Evolutionary conservation across 495 filamentous ascomycete genomes (phyloP), one percentile per base, ranked within the genome.

Genomic region (Lepidopterella palustris): DNA sequence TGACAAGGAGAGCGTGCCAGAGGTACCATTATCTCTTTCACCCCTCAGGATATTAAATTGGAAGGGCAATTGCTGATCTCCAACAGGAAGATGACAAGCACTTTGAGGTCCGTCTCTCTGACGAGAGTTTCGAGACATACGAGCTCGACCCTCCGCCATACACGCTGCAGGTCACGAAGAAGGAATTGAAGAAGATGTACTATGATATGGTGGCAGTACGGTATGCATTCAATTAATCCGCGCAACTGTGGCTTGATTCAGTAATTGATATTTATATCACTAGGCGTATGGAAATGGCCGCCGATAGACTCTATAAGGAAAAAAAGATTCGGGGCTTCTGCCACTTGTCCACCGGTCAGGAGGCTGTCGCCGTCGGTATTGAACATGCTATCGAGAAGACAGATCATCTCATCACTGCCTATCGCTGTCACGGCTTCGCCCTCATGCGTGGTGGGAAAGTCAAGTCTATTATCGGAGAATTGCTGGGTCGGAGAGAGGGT

Each of bases 261-360:
- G 32, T 50, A 53, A 25, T 32, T 53, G 50, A 51, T 65, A 35
- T 49, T 45, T 39, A 20, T 26, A 50, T 21, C 39, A 55, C 53
- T 55, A 96, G 93, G 73, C 95, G 95, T 70, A 96, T 98, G 93
- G 93, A 98, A 74, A 96, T 97, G 93, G 92, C 91, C 63, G 89
- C 92, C 77, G 92, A 97, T 70, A 83, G 90, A 69, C 81, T 97
- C 57, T 97, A 97, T 86, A 97, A 97, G 78, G 90, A 96, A 81
- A 97, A 97, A 84, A 96, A 97, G 82, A 96, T 97, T 71, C 88
- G 92, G 60, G 92, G 92, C 78, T 97, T 97, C 89, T 97, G 92
- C 79, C 93, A 98, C 79, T 77, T 98, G 74, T 98, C 93, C 39
- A 93, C 87, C 42, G 93, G 93, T 60, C 93, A 98, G 79, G 93